A percentile compares a stretch with the other conserved stretches of the same genome.
Conservation (phyloP, 768 basidiomycete species). For the Mycena polygramma region DNA sequence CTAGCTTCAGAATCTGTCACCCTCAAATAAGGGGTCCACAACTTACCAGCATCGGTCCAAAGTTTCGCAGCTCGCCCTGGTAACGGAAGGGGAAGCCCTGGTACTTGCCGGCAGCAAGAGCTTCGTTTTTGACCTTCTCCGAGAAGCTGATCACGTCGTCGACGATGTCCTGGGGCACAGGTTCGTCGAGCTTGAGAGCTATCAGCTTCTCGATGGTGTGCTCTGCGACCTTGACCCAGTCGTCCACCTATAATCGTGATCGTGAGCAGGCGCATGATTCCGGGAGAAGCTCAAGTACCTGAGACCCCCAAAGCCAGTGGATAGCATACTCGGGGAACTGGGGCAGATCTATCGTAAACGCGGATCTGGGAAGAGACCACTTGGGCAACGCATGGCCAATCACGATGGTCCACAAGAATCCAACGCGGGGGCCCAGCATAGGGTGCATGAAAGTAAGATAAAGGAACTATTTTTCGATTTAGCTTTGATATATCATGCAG, state of each 20-base stretch:
- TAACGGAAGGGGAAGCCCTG: constrained; percentile 37
- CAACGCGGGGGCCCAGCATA: constrained; percentile 29
- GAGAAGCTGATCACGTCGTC: constrained; percentile 34
- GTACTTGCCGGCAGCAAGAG: constrained; percentile 31
- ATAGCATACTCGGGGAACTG: constrained; percentile 29
- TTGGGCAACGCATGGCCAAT: constrained; percentile 30
- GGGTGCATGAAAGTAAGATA: constrained; percentile 38
- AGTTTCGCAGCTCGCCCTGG: constrained; percentile 30
- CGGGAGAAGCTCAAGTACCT: constrained; percentile 2
- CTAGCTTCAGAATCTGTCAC: background rate
- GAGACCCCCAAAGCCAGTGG: constrained; percentile 36
- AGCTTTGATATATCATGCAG: background rate
- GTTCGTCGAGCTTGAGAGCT: constrained; percentile 33
- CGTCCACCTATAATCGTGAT: constrained; percentile 22
- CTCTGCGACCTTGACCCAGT: constrained; percentile 35
- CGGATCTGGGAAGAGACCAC: constrained; percentile 26
- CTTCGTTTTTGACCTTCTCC: constrained; percentile 32
- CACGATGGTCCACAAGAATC: constrained; percentile 35
- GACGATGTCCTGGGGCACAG: constrained; percentile 34
- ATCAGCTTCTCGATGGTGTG: constrained; percentile 30
- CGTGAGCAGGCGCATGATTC: background rate
- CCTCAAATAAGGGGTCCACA: background rate
- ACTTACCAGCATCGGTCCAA: constrained; percentile 29
- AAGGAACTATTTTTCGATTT: constrained; percentile 27
- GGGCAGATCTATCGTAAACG: constrained; percentile 31